Percentiles rank a stretch among this genome's conserved stretches.
These are phyloP conservation scores for Achaetomium macrosporum DNA, from an alignment of 2,329 filamentous ascomycete genomes.

Conservation along the genomic window DNA sequence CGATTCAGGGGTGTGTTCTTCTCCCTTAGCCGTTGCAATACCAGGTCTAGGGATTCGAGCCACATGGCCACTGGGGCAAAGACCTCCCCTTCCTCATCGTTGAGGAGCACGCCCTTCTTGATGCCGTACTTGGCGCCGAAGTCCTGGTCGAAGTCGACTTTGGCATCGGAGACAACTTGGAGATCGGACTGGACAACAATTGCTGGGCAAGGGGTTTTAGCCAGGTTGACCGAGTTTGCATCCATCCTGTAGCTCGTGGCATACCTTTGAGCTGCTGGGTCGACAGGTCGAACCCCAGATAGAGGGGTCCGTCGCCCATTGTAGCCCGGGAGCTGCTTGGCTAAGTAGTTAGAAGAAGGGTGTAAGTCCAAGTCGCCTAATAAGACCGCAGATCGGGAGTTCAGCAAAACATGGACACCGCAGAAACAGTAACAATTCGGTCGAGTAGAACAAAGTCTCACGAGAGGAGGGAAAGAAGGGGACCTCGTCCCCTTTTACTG, in stretches of 20 bases:
- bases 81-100: conserved; percentile 78
- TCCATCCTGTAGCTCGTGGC: neutral
- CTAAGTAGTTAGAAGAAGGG: neutral
- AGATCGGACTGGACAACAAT: conserved; percentile 81
- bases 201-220: conserved; percentile 41
- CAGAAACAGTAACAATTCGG: neutral
- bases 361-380: neutral
- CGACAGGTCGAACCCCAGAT: conserved; percentile 91
- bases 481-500: neutral
- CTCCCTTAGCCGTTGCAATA: conserved; percentile 65
- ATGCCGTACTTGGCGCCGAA: conserved; percentile 67
- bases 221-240: neutral
- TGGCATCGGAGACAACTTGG: conserved; percentile 74
- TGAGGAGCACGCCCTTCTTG: conserved; percentile 80
- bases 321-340: neutral
- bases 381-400: neutral
- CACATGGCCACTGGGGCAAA: conserved; percentile 91
- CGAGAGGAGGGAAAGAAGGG: neutral
- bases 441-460: neutral
- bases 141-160: conserved; percentile 92
- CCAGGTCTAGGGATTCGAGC: conserved; percentile 86
- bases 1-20: conserved; percentile 65
- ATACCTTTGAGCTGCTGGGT: conserved; percentile 94
- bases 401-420: neutral
- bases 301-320: conserved; percentile 52